Evolutionary conservation across 495 filamentous ascomycete species (phyloP).

Genomic region (Mycothermus thermophilus): DNA sequence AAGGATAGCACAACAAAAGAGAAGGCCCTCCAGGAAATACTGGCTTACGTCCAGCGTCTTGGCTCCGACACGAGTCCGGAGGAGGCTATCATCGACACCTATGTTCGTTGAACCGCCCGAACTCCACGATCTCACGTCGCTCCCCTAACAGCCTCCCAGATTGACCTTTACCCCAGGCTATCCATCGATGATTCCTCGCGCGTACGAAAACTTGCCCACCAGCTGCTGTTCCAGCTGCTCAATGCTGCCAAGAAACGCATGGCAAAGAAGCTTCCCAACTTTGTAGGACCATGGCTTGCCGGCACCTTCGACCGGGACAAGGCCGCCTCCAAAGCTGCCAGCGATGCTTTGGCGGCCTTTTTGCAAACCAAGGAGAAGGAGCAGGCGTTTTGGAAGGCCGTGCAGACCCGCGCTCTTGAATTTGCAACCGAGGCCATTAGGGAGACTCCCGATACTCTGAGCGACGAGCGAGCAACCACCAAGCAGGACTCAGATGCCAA

Average conservation of each 20-base stretch:
- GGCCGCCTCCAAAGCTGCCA: constrained; percentile 54
- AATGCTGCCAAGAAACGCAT: constrained; percentile 63
- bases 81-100: constrained; percentile 67
- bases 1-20: constrained; percentile 84
- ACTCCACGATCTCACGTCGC: background rate
- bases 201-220: constrained; percentile 73
- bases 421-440: constrained; percentile 66
- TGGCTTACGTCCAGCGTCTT: constrained; percentile 41
- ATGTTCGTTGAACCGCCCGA: constrained; percentile 45
- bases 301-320: constrained; percentile 79
- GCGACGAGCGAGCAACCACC: constrained; percentile 72
- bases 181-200: constrained; percentile 80
- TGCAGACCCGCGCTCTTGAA: constrained; percentile 59
- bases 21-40: constrained; percentile 84
- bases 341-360: constrained; percentile 55
- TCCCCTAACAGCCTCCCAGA: constrained; percentile 33
- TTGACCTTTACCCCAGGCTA: constrained; percentile 69
- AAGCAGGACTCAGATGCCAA: constrained; percentile 75
- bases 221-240: constrained; percentile 57
- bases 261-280: constrained; percentile 56
- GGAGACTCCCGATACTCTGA: constrained; percentile 68
- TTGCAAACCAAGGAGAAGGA: constrained; percentile 71
- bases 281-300: constrained; percentile 77
- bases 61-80: constrained; percentile 44
- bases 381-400: constrained; percentile 58